Percentiles rank a stretch among this genome's conserved stretches.
Conservation (phyloP, 192 early-diverging fungal genomes). For the Linnemannia elongata region DNA sequence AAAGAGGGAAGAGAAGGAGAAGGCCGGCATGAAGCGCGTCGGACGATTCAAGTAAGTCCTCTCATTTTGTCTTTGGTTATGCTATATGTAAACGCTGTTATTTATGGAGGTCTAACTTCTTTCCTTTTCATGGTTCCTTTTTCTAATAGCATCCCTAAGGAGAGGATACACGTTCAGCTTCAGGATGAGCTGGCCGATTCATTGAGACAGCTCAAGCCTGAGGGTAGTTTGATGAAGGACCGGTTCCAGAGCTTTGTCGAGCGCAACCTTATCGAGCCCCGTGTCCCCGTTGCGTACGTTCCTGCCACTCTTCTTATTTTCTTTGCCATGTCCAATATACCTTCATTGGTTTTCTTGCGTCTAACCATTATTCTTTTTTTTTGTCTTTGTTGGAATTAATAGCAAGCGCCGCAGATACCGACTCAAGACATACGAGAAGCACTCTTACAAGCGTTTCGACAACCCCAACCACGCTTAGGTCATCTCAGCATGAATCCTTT, state of each 20-base stretch:
- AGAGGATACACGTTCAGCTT: conserved; percentile 57
- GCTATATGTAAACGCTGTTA: not conserved
- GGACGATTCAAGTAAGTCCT: conserved; percentile 55
- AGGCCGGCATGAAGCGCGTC: conserved; percentile 53
- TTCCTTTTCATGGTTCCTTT: not conserved
- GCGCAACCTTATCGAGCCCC: conserved; percentile 69
- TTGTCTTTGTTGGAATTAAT: not conserved
- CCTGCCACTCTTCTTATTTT: not conserved
- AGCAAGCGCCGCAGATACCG: conserved; percentile 60
- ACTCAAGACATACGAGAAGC: conserved; percentile 67
- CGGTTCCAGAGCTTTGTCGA: conserved; percentile 66
- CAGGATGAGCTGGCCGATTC: conserved; percentile 69
- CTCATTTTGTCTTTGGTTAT: not conserved
- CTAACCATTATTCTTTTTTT: not conserved
- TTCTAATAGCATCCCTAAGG: conserved; percentile 47
- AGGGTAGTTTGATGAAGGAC: conserved; percentile 71
- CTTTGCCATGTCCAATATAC: too few species aligned
- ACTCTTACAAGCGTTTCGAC: conserved; percentile 69
- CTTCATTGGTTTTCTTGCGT: not conserved
- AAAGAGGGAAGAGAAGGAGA: conserved; percentile 51
- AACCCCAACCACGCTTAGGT: conserved; percentile 51
- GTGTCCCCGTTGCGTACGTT: conserved; percentile 60
- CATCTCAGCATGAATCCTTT: not conserved
- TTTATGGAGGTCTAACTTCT: not conserved
- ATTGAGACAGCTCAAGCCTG: conserved; percentile 66